These are phyloP conservation scores for Coemansia guatemalensis DNA, from an alignment of 192 early-diverging fungal genomes.

Conservation along the genomic window DNA sequence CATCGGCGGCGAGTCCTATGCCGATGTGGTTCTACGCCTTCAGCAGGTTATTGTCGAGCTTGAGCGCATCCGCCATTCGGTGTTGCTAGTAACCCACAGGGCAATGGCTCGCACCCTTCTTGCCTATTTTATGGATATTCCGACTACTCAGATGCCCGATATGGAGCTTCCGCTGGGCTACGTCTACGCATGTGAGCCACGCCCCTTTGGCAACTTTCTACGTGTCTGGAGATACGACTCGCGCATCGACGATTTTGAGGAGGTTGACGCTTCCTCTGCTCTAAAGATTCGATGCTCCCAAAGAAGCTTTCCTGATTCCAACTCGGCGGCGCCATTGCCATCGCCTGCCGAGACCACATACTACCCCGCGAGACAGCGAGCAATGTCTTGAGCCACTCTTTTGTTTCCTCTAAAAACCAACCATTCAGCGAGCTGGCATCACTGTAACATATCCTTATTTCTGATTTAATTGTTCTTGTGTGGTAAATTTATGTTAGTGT, in stretches of 20 bases:
- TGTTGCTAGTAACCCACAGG: conserved; percentile 89
- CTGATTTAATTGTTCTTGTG: neutral
- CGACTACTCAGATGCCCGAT: conserved; percentile 75
- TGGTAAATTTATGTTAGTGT: neutral
- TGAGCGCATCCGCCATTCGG: conserved; percentile 86
- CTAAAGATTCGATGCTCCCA: conserved; percentile 44
- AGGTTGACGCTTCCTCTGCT: conserved; percentile 36
- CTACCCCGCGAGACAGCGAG: neutral
- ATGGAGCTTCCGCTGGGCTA: conserved; percentile 80
- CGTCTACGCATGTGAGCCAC: conserved; percentile 77
- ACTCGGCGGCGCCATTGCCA: conserved; percentile 27
- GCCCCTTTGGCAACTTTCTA: conserved; percentile 73
- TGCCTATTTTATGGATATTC: conserved; percentile 85
- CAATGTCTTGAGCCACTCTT: neutral
- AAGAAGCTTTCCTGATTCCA: conserved; percentile 12
- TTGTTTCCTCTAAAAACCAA: neutral
- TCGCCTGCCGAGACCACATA: conserved; percentile 48
- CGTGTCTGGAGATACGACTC: conserved; percentile 40
- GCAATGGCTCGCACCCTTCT: conserved; percentile 89
- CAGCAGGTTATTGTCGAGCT: conserved; percentile 93
- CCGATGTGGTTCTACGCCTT: conserved; percentile 91
- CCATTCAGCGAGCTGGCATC: no score
- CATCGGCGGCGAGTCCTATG: conserved; percentile 91
- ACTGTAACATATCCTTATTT: no score
- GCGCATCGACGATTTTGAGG: conserved; percentile 36